phyloP scores from a whole-genome alignment of 352 stramenopile species.

The Pythium plurisporium region DNA sequence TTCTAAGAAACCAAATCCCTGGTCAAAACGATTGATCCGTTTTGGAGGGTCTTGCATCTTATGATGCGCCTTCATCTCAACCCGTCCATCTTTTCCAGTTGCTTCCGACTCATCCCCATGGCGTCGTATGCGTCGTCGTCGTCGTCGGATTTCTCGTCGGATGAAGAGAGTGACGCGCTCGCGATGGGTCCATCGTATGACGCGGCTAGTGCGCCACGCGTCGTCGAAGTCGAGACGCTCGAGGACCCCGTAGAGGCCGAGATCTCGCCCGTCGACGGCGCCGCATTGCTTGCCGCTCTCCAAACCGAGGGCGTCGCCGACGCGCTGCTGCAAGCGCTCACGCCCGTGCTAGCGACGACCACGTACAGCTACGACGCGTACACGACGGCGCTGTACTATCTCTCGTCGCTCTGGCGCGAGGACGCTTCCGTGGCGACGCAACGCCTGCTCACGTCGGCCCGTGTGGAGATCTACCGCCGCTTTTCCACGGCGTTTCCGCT shows the following conservation, averaged over 20 bases:
- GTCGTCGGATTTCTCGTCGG: conserved; percentile 25
- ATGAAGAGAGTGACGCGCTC: conserved; percentile 21
- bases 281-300: conserved; percentile 7
- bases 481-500: conserved; percentile 61
- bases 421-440: conserved; percentile 7
- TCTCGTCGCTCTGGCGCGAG: conserved; percentile 19
- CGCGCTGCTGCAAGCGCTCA: conserved; percentile 9
- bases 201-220: conserved; percentile 12
- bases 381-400: conserved; percentile 18
- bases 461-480: conserved; percentile 29
- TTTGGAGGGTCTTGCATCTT: too few relatives aligned
- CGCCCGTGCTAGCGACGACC: conserved; percentile 2
- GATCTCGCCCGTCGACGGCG: conserved; percentile 16
- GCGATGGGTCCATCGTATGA: background rate
- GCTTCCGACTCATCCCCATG: too few relatives aligned
- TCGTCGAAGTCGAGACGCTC: conserved; percentile 31
- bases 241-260: conserved; percentile 40
- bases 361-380: conserved; percentile 22
- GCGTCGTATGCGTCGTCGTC: too few relatives aligned
- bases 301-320: background rate
- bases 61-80: too few relatives aligned
- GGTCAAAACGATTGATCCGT: too few relatives aligned
- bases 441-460: conserved; percentile 25
- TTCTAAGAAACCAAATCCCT: too few relatives aligned
- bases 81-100: too few relatives aligned